These are phyloP conservation scores for Apiospora sp. DNA, from an alignment of 2,329 filamentous ascomycete species.

Conservation along the genomic window DNA sequence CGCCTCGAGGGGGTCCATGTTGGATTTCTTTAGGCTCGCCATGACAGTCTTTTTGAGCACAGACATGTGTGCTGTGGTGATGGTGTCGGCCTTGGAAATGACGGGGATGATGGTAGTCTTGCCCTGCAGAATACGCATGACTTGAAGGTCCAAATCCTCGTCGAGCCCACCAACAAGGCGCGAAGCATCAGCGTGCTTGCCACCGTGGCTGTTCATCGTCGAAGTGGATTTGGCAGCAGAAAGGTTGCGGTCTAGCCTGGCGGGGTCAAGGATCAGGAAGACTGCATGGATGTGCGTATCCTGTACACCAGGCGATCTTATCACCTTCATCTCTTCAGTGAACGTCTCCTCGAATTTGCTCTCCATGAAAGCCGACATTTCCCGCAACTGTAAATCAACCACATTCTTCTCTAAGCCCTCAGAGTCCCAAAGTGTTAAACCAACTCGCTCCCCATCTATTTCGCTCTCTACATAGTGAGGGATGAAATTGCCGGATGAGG, in stretches of 20 bases:
- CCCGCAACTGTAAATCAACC: conserved; percentile 90
- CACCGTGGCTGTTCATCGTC: conserved; percentile 54
- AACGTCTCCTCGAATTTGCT: conserved; percentile 99
- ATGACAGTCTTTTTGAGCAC: conserved; percentile 91
- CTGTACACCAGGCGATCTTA: conserved; percentile 88
- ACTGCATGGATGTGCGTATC: conserved; percentile 98
- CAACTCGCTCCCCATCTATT: conserved; percentile 89
- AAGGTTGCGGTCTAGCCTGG: conserved; percentile 84
- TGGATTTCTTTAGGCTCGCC: conserved; percentile 84
- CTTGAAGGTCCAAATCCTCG: conserved; percentile 88
- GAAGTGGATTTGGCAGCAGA: conserved; percentile 66
- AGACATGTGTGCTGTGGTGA: conserved; percentile 94
- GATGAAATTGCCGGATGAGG: conserved; percentile 75
- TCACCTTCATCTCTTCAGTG: conserved; percentile 95
- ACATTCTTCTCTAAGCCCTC: conserved; percentile 94
- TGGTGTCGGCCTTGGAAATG: conserved; percentile 95
- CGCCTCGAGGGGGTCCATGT: conserved; percentile 87
- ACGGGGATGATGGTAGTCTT: conserved; percentile 97
- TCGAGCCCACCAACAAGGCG: conserved; percentile 75
- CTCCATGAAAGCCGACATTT: conserved; percentile 92
- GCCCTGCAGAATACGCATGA: conserved; percentile 84
- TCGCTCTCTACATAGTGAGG: conserved; percentile 94
- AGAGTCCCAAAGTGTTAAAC: conserved; percentile 95
- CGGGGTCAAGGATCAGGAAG: conserved; percentile 89
- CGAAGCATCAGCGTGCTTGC: conserved; percentile 56